These are phyloP conservation scores for Ceratocystis eucalypticola DNA, from an alignment of 2,329 filamentous ascomycete species.

Conservation along the genomic window DNA sequence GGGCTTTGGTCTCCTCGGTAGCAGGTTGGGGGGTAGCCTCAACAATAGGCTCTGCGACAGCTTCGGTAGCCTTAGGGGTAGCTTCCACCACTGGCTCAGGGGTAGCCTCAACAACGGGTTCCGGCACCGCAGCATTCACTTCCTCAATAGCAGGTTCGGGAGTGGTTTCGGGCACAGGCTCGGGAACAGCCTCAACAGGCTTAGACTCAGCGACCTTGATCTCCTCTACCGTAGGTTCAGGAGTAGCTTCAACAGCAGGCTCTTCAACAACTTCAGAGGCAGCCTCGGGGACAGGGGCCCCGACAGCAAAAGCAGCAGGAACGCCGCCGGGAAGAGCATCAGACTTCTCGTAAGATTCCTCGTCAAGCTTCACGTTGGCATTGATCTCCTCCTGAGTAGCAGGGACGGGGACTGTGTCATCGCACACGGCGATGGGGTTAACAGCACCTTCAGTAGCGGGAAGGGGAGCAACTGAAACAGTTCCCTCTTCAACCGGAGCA, in stretches of 20 bases:
- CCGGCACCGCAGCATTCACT: slow-evolving; percentile 18
- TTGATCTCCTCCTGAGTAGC: slow-evolving; percentile 54
- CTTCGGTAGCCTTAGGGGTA: neutral
- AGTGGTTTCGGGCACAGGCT: slow-evolving; percentile 20
- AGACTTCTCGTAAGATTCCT: slow-evolving; percentile 74
- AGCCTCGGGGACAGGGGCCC: slow-evolving; percentile 20
- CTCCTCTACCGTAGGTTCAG: slow-evolving; percentile 18
- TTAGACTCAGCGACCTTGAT: slow-evolving; percentile 20
- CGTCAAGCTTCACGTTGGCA: slow-evolving; percentile 60
- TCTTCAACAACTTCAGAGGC: slow-evolving; percentile 2
- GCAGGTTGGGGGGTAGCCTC: slow-evolving; percentile 12
- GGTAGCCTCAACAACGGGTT: slow-evolving; percentile 19
- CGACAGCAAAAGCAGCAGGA: slow-evolving; percentile 54
- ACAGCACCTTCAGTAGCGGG: slow-evolving; percentile 50
- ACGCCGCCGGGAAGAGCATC: slow-evolving; percentile 46
- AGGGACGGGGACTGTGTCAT: slow-evolving; percentile 70
- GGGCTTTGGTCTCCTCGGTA: slow-evolving; percentile 16
- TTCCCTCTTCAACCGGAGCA: slow-evolving; percentile 25
- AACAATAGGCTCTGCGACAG: slow-evolving; percentile 17
- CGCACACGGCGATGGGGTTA: slow-evolving; percentile 67
- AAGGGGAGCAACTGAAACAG: slow-evolving; percentile 46
- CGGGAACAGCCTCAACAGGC: slow-evolving; percentile 15
- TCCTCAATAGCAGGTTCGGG: slow-evolving; percentile 16
- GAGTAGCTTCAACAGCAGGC: slow-evolving; percentile 15
- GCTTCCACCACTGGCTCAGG: slow-evolving; percentile 20